Base-by-base conservation (phyloP, 108 stramenopile species). In the Pinguiococcus pyrenoidosus region DNA sequence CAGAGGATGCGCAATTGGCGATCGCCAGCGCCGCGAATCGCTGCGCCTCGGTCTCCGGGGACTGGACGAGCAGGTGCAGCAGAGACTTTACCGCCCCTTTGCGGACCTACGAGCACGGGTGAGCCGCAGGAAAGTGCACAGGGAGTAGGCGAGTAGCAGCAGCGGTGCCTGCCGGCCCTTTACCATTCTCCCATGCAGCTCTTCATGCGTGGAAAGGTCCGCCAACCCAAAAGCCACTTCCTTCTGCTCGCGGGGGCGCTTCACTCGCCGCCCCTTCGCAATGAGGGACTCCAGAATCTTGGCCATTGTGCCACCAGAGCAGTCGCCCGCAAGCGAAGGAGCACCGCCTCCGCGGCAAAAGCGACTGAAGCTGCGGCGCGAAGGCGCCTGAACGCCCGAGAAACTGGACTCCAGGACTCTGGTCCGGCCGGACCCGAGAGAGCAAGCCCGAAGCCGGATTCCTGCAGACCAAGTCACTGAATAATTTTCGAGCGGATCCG, bases 161-260 rank as follows among this genome's bases (percentile, higher is more conserved):
- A 4, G 8, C 30, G 6, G 30, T 32, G 30, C 30, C 4, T 32
- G 30, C 8, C 8, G 30, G 30, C 4, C 6, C 6, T 4, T 32
- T 32, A 8, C 30, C 4, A 32, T 4, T 32, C 6, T 32, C 6
- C 8, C 30, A 32, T 7, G 4, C 1, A 58, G 26, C 29, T 74
- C 66, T 1, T 16, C 38, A 32, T 81, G 71, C 4, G 84, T 83
- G 20, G 82, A 83, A 9, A 83, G 67, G 27, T 81, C 82, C 1
- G 80, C 82, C 1, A 86, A 64, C 6, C 82, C 82, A 38, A 83
- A 86, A 4, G 81, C 71, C 12, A 83, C 82, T 48, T 86, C 84
- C 14, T 81, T 76, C 59, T 83, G 81, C 40, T 83, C 84, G 17
- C 59, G 51, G 24, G 74, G 72, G 36, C 68, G 71, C 30, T 62